Evolutionary conservation across 441 rosid genomes (phyloP), one percentile per base, ranked within the genome.

Genomic region (Gossypium lobatum): DNA sequence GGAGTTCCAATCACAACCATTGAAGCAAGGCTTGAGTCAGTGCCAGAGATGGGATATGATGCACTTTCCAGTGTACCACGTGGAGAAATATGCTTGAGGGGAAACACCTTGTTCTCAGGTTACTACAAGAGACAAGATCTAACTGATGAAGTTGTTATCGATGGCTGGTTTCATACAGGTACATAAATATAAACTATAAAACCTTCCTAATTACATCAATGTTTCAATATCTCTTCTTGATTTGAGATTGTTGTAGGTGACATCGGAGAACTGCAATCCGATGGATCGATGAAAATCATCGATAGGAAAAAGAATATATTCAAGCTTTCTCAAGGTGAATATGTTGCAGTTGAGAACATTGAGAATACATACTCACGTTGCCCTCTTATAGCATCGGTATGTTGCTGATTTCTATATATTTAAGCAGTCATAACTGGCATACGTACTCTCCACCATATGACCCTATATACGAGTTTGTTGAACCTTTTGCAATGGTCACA

Each of bases 81-180:
- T 31, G 98, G 98, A 71, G 97, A 94, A 85, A 85, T 92, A 64
- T 92, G 96, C 80, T 77, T 94, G 62, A 83, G 88, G 80, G 97
- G 97, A n/a, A 85, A 73, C 26, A 81, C 95, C 25, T 78, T 94
- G 81, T 94, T 94, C 82, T 88, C 93, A 50, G 96, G 98, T 74
- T 94, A 92, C 80, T 85, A 92, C 85, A 92, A 88, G 85, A 82
- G 92, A 63, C 87, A 88, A 78, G 97, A 94, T 80, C 83, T 94
- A 59, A 92, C 93, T 14, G 86, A 81, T 72, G 91, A 94, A 85
- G 97, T 94, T 71, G 3, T 90, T 10, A 73, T 89, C 25, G 91
- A 90, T 78, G 97, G 98, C 8, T 94, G 97, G 98, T 90, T 94
- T 78, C 98, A 90, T 76, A 90, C 98, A 76, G 98, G 98, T 89